phyloP scores from a whole-genome alignment of 2,329 filamentous ascomycete genomes.

The Penicillium oxalicum region DNA sequence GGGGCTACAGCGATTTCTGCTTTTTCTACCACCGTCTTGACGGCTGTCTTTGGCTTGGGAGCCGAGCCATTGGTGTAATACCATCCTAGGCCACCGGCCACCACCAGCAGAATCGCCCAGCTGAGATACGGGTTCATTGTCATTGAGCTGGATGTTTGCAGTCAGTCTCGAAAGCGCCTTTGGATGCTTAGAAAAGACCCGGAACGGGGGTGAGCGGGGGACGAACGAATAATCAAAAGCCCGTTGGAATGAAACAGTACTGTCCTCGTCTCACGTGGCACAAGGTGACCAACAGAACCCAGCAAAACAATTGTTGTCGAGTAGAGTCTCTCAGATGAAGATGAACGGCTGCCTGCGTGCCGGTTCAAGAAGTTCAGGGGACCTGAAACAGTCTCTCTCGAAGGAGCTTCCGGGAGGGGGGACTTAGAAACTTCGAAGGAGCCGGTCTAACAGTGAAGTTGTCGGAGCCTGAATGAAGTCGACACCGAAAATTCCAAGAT shows the following conservation, averaged over 20 bases:
- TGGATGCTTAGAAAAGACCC: too few species aligned
- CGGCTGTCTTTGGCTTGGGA: slow-evolving; percentile 27
- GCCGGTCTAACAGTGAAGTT: slow-evolving; percentile 8
- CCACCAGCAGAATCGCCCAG: slow-evolving; percentile 40
- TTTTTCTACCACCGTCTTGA: slow-evolving; percentile 32
- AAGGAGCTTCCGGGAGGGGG: not conserved
- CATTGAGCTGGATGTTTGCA: slow-evolving; percentile 10
- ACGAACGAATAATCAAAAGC: not conserved
- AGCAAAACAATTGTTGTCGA: too few species aligned
- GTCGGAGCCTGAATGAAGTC: not conserved
- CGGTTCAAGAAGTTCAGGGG: not conserved
- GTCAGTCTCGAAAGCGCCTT: slow-evolving; percentile 2
- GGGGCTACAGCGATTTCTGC: slow-evolving; percentile 25
- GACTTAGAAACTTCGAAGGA: slow-evolving; percentile 2
- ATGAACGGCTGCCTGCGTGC: too few species aligned
- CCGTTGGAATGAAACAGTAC: not conserved
- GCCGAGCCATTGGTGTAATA: slow-evolving; percentile 36
- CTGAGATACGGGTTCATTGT: slow-evolving; percentile 42
- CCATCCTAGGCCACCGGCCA: slow-evolving; percentile 38
- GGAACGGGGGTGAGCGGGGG: not conserved
- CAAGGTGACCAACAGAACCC: too few species aligned
- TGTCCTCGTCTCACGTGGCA: too few species aligned
- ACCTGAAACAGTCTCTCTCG: not conserved
- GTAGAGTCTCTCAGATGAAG: too few species aligned
- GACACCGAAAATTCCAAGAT: not conserved